phyloP scores from a whole-genome alignment of 2,329 filamentous ascomycete species.

The Epichloe festucae region DNA sequence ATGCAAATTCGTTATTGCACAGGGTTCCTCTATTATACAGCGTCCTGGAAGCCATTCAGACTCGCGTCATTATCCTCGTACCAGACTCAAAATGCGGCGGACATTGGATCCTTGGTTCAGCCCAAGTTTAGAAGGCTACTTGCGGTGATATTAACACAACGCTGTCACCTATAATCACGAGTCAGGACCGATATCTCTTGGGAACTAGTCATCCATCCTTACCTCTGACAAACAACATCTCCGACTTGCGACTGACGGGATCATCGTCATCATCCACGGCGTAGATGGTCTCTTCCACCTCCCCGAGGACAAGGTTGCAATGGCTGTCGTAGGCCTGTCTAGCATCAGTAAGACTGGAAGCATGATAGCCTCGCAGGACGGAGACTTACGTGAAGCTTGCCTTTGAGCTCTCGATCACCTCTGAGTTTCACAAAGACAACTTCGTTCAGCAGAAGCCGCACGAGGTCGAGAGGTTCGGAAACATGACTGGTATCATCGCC shows the following conservation, averaged over 20 bases:
- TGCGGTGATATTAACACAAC: constrained; percentile 60
- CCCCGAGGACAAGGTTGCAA: constrained; percentile 90
- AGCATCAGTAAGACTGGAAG: neutral
- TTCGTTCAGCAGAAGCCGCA: constrained; percentile 88
- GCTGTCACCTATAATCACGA: constrained; percentile 44
- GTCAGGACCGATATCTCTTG: neutral
- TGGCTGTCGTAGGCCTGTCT: constrained; percentile 90
- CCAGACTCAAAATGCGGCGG: neutral
- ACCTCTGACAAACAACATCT: constrained; percentile 94
- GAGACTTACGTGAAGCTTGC: constrained; percentile 65
- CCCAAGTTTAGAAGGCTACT: constrained; percentile 25
- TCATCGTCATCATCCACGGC: constrained; percentile 83
- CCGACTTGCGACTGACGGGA: constrained; percentile 93
- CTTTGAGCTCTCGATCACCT: constrained; percentile 90
- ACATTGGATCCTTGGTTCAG: neutral
- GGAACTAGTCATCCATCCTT: constrained; percentile 33
- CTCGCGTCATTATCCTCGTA: neutral
- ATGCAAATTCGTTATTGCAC: too few species aligned
- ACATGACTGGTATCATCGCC: constrained; percentile 62
- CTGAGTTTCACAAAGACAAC: constrained; percentile 94
- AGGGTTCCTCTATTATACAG: too few species aligned
- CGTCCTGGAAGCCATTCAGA: neutral
- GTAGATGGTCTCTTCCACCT: constrained; percentile 96
- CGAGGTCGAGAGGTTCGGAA: constrained; percentile 88
- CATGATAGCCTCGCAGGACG: neutral